phyloP scores from a whole-genome alignment of 306 rosid genomes.

The Quercus aquifolioides region DNA sequence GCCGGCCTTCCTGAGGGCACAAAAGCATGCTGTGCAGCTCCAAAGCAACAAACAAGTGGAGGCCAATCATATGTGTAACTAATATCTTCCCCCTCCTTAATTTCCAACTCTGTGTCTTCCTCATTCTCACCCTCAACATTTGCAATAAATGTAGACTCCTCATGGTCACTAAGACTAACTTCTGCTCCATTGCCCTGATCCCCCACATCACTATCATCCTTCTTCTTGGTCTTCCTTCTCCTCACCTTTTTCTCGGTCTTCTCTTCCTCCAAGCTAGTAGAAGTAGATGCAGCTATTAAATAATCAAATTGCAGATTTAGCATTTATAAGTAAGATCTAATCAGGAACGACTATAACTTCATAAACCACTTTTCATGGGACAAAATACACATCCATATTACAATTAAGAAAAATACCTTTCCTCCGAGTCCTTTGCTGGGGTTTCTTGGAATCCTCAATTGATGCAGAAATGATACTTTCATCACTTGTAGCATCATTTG shows the following conservation, averaged over 20 bases:
- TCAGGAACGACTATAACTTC: not conserved
- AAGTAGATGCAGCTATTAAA: constrained; percentile 48
- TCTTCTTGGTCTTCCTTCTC: constrained; percentile 54
- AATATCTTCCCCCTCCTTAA: constrained; percentile 73
- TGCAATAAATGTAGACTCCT: constrained; percentile 43
- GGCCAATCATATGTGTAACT: constrained; percentile 87
- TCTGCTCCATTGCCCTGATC: constrained; percentile 41
- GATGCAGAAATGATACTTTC: constrained; percentile 35
- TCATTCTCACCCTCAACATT: constrained; percentile 53
- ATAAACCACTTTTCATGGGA: constrained; percentile 5
- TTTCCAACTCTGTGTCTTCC: constrained; percentile 41
- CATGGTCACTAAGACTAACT: constrained; percentile 35
- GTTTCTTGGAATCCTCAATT: constrained; percentile 48
- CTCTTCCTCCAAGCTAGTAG: constrained; percentile 51
- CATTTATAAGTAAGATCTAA: constrained; percentile 22
- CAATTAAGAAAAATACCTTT: constrained; percentile 49
- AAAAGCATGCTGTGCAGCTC: constrained; percentile 86
- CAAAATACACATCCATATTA: not conserved
- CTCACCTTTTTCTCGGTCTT: constrained; percentile 58
- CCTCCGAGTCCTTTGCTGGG: constrained; percentile 40
- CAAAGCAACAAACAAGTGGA: constrained; percentile 97
- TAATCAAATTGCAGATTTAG: constrained; percentile 9
- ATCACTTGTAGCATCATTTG: constrained; percentile 36
- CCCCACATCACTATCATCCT: constrained; percentile 29
- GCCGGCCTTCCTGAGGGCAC: constrained; percentile 89